Evolutionary conservation across 371 early-diverging fungal species (phyloP).

Genomic region (Mortierella sp.): DNA sequence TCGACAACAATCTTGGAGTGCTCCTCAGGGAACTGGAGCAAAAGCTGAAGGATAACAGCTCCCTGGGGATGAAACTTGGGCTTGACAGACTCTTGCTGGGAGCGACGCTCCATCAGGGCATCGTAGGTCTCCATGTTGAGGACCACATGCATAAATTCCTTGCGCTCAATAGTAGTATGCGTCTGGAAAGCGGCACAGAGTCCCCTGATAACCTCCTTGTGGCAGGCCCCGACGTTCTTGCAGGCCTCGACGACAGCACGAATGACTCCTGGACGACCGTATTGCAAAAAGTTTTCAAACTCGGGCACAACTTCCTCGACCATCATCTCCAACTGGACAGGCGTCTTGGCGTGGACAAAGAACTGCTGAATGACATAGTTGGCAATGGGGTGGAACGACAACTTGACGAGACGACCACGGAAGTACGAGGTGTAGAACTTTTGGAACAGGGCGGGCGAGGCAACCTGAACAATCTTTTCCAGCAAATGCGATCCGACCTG

Average conservation of each 20-base stretch:
- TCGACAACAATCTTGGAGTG: constrained; percentile 69
- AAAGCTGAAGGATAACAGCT: constrained; percentile 76
- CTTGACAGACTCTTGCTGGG: constrained; percentile 39
- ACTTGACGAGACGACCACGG: constrained; percentile 69
- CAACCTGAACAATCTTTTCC: constrained; percentile 72
- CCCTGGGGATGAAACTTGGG: constrained; percentile 79
- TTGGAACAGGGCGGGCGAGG: constrained; percentile 71
- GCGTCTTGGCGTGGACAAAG: constrained; percentile 70
- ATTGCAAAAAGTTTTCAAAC: constrained; percentile 71
- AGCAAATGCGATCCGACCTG: constrained; percentile 78
- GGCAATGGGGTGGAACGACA: constrained; percentile 78
- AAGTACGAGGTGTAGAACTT: constrained; percentile 78
- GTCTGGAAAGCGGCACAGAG: constrained; percentile 70
- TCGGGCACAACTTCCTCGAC: constrained; percentile 68
- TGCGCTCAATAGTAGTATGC: constrained; percentile 62
- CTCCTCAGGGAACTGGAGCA: constrained; percentile 76
- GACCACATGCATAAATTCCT: constrained; percentile 70
- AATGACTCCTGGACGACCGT: constrained; percentile 73
- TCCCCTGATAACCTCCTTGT: constrained; percentile 72
- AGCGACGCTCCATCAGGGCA: constrained; percentile 36
- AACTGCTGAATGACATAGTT: constrained; percentile 89
- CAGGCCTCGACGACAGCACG: constrained; percentile 78
- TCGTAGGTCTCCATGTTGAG: constrained; percentile 73
- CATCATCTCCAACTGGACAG: constrained; percentile 72
- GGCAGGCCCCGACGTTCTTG: constrained; percentile 66